Evolutionary conservation across 1,284 basidiomycete species (phyloP).

Genomic region (Pyrrhoderma lamaoense): DNA sequence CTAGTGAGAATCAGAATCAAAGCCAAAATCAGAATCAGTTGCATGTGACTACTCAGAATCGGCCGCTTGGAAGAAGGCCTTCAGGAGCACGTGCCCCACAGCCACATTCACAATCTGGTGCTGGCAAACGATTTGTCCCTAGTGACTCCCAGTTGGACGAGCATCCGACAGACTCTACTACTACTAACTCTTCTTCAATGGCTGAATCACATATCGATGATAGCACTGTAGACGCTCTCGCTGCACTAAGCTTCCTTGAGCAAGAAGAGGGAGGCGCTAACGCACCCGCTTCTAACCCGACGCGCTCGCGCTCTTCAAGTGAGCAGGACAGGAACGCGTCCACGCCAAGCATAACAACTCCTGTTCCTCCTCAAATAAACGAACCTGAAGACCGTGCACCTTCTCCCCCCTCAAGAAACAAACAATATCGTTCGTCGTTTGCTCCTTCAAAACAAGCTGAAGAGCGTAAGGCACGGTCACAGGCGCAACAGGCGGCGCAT

Average conservation of each 20-base stretch:
- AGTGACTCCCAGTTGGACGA: constrained; percentile 19
- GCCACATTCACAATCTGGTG: constrained; percentile 29
- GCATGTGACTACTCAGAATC: constrained; percentile 12
- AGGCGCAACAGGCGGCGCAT: constrained; percentile 74
- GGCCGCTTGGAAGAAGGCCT: constrained; percentile 62
- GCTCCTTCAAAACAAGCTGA: constrained; percentile 74
- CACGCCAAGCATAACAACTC: not conserved
- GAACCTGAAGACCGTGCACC: constrained; percentile 17
- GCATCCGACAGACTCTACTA: constrained; percentile 2
- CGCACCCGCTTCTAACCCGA: constrained; percentile 13
- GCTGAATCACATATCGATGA: constrained; percentile 31
- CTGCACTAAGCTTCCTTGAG: constrained; percentile 68
- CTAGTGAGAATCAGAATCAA: not conserved
- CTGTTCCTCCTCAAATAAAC: constrained; percentile 12
- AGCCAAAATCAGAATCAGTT: not conserved
- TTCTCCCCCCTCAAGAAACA: constrained; percentile 8
- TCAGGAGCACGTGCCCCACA: constrained; percentile 77
- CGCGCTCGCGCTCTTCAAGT: constrained; percentile 16
- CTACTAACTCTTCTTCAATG: not conserved
- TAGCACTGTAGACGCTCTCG: constrained; percentile 60
- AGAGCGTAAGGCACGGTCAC: constrained; percentile 73
- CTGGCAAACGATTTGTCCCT: constrained; percentile 24
- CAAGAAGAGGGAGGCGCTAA: constrained; percentile 31
- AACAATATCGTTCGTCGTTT: constrained; percentile 66
- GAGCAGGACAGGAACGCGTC: constrained; percentile 21